Conservation (phyloP, 139 green algal species). For the Zygnema cylindricum region DNA sequence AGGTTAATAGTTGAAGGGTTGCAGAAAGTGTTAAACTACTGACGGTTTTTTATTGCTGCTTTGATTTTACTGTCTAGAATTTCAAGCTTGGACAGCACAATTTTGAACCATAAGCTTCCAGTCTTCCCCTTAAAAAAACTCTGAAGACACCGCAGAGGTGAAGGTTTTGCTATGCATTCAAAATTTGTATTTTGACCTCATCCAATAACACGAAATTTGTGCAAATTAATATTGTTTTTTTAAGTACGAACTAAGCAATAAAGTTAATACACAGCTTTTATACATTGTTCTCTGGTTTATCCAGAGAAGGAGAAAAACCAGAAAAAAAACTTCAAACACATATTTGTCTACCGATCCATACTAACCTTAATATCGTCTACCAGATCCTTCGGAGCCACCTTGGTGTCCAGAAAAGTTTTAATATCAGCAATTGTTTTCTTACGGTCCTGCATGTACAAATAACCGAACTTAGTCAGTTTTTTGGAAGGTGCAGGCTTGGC, state of each 20-base stretch:
- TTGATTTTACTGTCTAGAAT: no score
- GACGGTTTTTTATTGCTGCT: no score
- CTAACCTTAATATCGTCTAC: constrained; percentile 29
- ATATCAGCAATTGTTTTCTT: constrained; percentile 46
- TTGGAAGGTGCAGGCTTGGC: no score
- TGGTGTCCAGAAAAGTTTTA: constrained; percentile 42
- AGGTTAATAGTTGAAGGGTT: no score
- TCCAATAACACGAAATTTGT: not conserved
- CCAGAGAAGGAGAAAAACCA: not conserved
- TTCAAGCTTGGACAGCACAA: no score
- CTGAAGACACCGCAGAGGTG: no score
- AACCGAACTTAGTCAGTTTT: not conserved
- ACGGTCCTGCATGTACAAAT: constrained; percentile 26
- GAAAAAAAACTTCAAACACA: not conserved
- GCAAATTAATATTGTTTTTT: not conserved
- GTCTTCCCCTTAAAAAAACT: no score
- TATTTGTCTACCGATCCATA: no score
- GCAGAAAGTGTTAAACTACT: no score
- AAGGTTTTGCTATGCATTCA: not conserved
- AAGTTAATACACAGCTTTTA: not conserved
- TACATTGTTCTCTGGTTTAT: constrained; percentile 2
- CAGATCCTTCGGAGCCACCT: constrained; percentile 31
- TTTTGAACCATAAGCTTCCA: no score
- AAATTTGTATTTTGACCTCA: not conserved
- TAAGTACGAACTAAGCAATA: not conserved